These are phyloP conservation scores for Phytophthora cactorum DNA, from an alignment of 352 stramenopile species.

Conservation along the genomic window DNA sequence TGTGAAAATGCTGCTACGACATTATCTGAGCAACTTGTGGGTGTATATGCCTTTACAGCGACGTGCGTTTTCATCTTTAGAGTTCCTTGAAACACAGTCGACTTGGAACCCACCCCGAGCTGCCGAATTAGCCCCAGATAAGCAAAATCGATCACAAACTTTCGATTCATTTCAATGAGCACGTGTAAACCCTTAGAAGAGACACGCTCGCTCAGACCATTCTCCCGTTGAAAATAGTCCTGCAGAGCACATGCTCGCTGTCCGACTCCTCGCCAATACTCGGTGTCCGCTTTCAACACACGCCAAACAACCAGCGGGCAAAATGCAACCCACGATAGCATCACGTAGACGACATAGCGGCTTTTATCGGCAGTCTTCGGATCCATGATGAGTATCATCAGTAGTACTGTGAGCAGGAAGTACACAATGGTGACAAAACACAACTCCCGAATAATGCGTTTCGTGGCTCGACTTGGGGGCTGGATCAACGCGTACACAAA, in stretches of 20 bases:
- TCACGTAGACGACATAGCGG: conserved; percentile 19
- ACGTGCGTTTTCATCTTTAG: conserved; percentile 46
- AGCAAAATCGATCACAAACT: conserved; percentile 61
- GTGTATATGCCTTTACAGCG: conserved; percentile 55
- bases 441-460: conserved; percentile 40
- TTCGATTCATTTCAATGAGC: conserved; percentile 62
- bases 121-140: conserved; percentile 44
- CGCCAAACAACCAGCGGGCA: conserved; percentile 50
- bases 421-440: conserved; percentile 24
- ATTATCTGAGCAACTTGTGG: conserved; percentile 32
- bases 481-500: conserved; percentile 42
- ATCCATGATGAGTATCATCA: conserved; percentile 31
- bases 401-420: neutral
- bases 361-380: conserved; percentile 16
- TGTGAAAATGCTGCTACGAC: conserved; percentile 50
- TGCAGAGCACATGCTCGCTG: conserved; percentile 38
- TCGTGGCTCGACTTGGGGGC: conserved; percentile 38
- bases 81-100: conserved; percentile 41
- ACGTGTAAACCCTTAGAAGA: conserved; percentile 51
- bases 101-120: conserved; percentile 39
- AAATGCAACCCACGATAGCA: conserved; percentile 30
- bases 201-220: conserved; percentile 37
- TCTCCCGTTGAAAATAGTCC: conserved; percentile 34
- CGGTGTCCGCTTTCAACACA: conserved; percentile 51
- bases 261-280: conserved; percentile 53